Conservation (phyloP, 148 eudicot genomes). For the Rhododendron molle region DNA sequence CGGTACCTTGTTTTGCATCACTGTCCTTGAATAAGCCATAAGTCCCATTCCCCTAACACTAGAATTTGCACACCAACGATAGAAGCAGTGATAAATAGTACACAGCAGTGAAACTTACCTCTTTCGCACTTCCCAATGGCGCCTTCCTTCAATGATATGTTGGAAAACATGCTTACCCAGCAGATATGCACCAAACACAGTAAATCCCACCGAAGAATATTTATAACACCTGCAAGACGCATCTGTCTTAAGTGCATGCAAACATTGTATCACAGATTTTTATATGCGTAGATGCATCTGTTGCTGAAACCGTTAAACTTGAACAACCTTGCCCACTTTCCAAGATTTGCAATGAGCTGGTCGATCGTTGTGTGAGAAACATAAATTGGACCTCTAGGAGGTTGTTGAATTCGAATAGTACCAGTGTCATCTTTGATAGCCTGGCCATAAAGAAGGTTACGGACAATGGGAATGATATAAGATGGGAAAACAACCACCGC, state of each 20-base stretch:
- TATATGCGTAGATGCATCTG: background rate
- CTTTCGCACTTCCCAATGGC: constrained; percentile 77
- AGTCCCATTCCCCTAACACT: background rate
- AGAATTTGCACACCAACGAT: background rate
- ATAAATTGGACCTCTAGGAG: constrained; percentile 93
- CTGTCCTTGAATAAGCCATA: background rate
- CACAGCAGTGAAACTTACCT: constrained; percentile 41
- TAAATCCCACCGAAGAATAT: constrained; percentile 77
- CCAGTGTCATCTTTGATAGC: constrained; percentile 80
- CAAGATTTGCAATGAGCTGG: constrained; percentile 91
- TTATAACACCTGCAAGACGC: constrained; percentile 68
- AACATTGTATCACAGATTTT: background rate
- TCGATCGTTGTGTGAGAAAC: constrained; percentile 78
- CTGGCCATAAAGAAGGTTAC: constrained; percentile 7
- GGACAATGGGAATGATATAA: background rate
- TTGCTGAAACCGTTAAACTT: background rate
- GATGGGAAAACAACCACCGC: background rate
- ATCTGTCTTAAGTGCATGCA: constrained; percentile 2
- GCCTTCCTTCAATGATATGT: constrained; percentile 76
- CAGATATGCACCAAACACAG: constrained; percentile 72
- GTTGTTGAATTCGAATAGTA: constrained; percentile 76
- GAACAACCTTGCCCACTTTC: constrained; percentile 88
- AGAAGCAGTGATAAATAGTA: background rate
- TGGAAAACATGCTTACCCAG: constrained; percentile 77
- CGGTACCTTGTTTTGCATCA: background rate